Conservation (phyloP, 768 basidiomycete species). For the Rhodotorula sphaerocarpa region DNA sequence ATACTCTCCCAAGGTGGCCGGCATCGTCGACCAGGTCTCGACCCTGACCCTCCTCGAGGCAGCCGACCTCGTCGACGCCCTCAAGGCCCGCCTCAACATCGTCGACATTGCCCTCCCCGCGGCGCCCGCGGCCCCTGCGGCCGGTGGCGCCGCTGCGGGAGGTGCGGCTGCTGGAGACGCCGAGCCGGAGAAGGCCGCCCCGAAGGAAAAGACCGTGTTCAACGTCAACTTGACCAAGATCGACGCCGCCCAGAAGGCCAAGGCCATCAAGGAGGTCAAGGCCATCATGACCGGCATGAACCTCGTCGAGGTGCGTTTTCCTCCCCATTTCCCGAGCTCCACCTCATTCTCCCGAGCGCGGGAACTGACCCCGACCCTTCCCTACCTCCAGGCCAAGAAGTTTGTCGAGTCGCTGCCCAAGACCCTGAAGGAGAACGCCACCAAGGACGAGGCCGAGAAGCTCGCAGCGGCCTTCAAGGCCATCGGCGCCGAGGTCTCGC, state of each 20-base stretch:
- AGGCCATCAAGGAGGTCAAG: slow-evolving; percentile 97
- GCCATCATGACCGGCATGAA: slow-evolving; percentile 89
- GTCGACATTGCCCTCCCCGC: slow-evolving; percentile 92
- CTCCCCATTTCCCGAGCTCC: slow-evolving; percentile 7
- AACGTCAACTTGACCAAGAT: slow-evolving; percentile 91
- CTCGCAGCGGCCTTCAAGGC: slow-evolving; percentile 80
- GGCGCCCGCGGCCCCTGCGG: slow-evolving; percentile 49
- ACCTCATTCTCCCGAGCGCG: neutral
- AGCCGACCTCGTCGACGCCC: slow-evolving; percentile 78
- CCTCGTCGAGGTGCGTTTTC: slow-evolving; percentile 75
- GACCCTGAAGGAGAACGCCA: slow-evolving; percentile 81
- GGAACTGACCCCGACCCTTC: no score
- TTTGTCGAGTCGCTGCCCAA: slow-evolving; percentile 94
- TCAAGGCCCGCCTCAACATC: slow-evolving; percentile 94
- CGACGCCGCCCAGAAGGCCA: slow-evolving; percentile 82
- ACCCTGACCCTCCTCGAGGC: slow-evolving; percentile 81
- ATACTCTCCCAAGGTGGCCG: slow-evolving; percentile 54
- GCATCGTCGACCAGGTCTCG: slow-evolving; percentile 90
- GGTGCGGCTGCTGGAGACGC: slow-evolving; percentile 47
- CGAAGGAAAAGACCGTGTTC: slow-evolving; percentile 97
- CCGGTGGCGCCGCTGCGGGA: slow-evolving; percentile 53
- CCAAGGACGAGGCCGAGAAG: slow-evolving; percentile 98
- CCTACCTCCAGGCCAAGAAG: slow-evolving; percentile 98
- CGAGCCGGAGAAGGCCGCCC: slow-evolving; percentile 54
- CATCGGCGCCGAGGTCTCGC: slow-evolving; percentile 74